These are phyloP conservation scores for Echeveria elegans DNA, from an alignment of 164 flowering plant genomes.

Conservation along the genomic window DNA sequence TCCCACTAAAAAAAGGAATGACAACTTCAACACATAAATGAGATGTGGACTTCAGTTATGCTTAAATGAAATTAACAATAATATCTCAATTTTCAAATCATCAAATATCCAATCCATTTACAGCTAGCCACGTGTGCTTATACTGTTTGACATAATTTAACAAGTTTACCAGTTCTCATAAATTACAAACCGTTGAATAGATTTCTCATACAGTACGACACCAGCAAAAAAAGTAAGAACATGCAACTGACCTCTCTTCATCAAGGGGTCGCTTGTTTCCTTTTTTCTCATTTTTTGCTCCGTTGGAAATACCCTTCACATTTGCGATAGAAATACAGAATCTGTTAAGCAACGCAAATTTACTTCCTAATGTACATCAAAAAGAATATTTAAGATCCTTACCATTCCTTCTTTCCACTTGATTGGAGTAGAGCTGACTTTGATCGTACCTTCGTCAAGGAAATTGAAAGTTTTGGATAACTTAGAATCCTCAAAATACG, in stretches of 20 bases:
- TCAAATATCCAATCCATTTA: neutral
- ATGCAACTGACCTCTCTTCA: constrained; percentile 40
- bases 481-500: constrained; percentile 57
- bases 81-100: neutral
- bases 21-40: neutral
- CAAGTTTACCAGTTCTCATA: too few species aligned
- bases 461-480: constrained; percentile 49
- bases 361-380: neutral
- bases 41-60: neutral
- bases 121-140: neutral
- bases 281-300: constrained; percentile 47
- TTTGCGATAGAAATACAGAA: neutral
- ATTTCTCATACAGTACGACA: neutral
- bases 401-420: constrained; percentile 79
- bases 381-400: neutral
- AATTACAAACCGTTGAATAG: too few species aligned
- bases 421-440: constrained; percentile 42
- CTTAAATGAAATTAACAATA: too few species aligned
- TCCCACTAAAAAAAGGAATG: neutral
- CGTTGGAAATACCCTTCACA: constrained; percentile 47
- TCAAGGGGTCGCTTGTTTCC: constrained; percentile 49
- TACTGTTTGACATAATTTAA: neutral
- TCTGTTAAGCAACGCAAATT: neutral
- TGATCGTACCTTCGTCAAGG: constrained; percentile 54
- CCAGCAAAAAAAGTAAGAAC: neutral